phyloP scores from a whole-genome alignment of 768 basidiomycete species.

The Lactarius evosmus region DNA sequence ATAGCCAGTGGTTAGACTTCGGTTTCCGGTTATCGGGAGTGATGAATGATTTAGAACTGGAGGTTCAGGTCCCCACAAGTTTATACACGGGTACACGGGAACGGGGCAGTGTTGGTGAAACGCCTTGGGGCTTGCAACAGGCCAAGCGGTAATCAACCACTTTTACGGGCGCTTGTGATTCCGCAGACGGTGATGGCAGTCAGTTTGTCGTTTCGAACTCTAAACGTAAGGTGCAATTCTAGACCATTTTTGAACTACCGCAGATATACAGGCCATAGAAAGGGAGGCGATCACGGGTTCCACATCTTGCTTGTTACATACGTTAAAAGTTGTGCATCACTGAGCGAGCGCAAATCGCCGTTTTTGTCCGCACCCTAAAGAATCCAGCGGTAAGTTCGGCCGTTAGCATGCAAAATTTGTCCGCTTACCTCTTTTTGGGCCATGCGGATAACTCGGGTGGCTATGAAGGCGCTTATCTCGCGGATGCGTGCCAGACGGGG shows the following conservation, averaged over 20 bases:
- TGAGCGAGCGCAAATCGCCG: constrained; percentile 50
- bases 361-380: constrained; percentile 31
- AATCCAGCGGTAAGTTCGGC: constrained; percentile 12
- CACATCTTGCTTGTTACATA: constrained; percentile 70
- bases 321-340: constrained; percentile 50
- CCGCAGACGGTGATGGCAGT: neutral
- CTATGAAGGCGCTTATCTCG: constrained; percentile 78
- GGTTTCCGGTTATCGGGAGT: constrained; percentile 1
- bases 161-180: neutral
- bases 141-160: neutral
- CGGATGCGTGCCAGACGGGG: constrained; percentile 81
- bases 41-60: neutral
- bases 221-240: constrained; percentile 8
- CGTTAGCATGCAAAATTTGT: neutral
- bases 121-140: neutral
- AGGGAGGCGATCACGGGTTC: constrained; percentile 45
- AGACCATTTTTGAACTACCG: constrained; percentile 15
- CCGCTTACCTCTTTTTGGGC: constrained; percentile 70
- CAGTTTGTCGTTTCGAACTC: constrained; percentile 9
- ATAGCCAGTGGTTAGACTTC: neutral
- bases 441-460: constrained; percentile 68
- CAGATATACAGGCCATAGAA: neutral
- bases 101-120: neutral
- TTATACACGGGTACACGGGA: neutral
- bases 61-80: neutral